These are phyloP conservation scores for Naganishia liquefaciens DNA, from an alignment of 1,284 basidiomycete genomes.

Conservation along the genomic window DNA sequence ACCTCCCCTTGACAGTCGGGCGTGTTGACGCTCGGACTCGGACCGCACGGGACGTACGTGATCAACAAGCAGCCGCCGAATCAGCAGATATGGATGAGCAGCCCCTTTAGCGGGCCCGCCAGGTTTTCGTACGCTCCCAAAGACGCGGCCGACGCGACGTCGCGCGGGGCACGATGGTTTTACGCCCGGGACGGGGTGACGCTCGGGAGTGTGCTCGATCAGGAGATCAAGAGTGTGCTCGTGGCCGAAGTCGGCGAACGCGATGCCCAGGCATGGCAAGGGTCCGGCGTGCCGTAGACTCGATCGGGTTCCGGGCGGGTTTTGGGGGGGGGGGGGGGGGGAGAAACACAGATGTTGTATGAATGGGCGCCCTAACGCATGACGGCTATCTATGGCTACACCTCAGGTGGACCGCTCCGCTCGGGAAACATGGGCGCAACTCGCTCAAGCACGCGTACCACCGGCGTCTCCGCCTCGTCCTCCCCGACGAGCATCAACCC, in stretches of 20 bases:
- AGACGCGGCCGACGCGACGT: conserved; percentile 56
- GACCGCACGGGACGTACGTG: conserved; percentile 88
- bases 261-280: conserved; percentile 44
- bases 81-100: conserved; percentile 97
- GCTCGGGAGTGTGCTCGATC: conserved; percentile 67
- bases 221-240: conserved; percentile 44
- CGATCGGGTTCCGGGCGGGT: no score
- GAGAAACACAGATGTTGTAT: background rate
- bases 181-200: conserved; percentile 70
- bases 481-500: conserved; percentile 2
- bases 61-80: conserved; percentile 99
- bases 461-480: conserved; percentile 8
- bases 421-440: conserved; percentile 6
- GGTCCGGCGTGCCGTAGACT: conserved; percentile 41
- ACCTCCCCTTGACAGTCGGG: conserved; percentile 73
- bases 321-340: no score
- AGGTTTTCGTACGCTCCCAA: conserved; percentile 70
- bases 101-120: conserved; percentile 84
- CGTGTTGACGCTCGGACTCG: conserved; percentile 83
- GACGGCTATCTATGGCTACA: no score
- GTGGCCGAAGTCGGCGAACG: conserved; percentile 59
- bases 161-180: conserved; percentile 62
- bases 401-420: no score
- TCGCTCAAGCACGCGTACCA: conserved; percentile 4
- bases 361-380: no score